Evolutionary conservation across 176 grass and related monocot genomes (phyloP).

Genomic region (Oryza meridionalis): DNA sequence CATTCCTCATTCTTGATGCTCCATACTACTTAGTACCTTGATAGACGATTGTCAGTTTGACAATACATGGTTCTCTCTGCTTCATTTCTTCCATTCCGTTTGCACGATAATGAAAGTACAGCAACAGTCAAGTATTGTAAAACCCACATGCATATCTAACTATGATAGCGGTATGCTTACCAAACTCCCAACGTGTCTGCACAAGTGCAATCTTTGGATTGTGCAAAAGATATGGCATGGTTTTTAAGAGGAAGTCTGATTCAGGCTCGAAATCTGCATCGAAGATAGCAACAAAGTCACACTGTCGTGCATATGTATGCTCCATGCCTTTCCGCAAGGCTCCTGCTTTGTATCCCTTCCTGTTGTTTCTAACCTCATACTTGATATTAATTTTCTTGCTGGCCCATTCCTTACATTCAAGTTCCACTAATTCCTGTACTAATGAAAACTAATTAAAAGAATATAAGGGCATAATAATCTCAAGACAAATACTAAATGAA

Average conservation of each 20-base stretch:
- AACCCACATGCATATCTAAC: background rate
- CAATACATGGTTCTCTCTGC: background rate
- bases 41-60: background rate
- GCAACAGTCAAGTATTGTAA: background rate
- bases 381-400: constrained; percentile 80
- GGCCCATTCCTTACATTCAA: constrained; percentile 82
- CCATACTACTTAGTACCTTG: background rate
- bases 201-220: constrained; percentile 82
- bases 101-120: background rate
- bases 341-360: constrained; percentile 94
- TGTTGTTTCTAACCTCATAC: constrained; percentile 84
- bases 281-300: constrained; percentile 90
- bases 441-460: constrained; percentile 25
- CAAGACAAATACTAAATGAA: constrained; percentile 23
- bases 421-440: constrained; percentile 77
- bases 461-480: constrained; percentile 1
- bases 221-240: constrained; percentile 80
- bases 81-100: background rate
- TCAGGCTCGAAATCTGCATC: constrained; percentile 94
- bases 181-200: constrained; percentile 94
- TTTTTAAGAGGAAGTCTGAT: constrained; percentile 86
- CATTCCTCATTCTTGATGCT: background rate
- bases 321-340: constrained; percentile 91
- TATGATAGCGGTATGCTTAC: constrained; percentile 42
- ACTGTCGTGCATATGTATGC: constrained; percentile 66